phyloP scores from a whole-genome alignment of 345 rosid species.

The Raphanus raphanistrum region DNA sequence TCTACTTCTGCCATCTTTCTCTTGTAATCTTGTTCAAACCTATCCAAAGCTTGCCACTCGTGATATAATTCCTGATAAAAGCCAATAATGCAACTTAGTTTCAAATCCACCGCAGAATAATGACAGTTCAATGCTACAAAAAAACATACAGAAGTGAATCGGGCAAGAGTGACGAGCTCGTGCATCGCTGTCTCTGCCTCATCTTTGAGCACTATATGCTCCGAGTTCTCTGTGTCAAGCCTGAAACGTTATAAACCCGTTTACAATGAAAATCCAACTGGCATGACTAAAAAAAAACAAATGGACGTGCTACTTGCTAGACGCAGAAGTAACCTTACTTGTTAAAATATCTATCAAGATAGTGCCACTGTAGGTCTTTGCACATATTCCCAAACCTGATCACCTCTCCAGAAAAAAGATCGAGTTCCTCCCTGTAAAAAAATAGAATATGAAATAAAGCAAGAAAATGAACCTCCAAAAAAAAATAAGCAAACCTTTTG shows the following conservation, averaged over 20 bases:
- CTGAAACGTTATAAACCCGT: constrained; percentile 47
- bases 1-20: constrained; percentile 58
- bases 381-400: constrained; percentile 84
- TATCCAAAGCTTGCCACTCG: constrained; percentile 63
- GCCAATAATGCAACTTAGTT: constrained; percentile 7
- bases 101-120: neutral
- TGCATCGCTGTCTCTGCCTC: constrained; percentile 72
- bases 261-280: constrained; percentile 36
- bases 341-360: constrained; percentile 66
- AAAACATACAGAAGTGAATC: constrained; percentile 75
- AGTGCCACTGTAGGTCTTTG: constrained; percentile 90
- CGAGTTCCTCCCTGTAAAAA: constrained; percentile 72
- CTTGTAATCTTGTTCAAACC: constrained; percentile 61
- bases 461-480: neutral
- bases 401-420: constrained; percentile 71
- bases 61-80: constrained; percentile 71
- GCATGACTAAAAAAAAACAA: constrained; percentile 4
- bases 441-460: neutral
- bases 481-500: constrained; percentile 57
- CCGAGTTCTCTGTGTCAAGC: constrained; percentile 55
- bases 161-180: constrained; percentile 69
- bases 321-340: constrained; percentile 47
- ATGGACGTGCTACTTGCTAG: neutral
- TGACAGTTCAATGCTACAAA: neutral
- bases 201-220: constrained; percentile 40